These are phyloP conservation scores for Phytophthora constricta DNA, from an alignment of 352 stramenopile species.

Conservation along the genomic window DNA sequence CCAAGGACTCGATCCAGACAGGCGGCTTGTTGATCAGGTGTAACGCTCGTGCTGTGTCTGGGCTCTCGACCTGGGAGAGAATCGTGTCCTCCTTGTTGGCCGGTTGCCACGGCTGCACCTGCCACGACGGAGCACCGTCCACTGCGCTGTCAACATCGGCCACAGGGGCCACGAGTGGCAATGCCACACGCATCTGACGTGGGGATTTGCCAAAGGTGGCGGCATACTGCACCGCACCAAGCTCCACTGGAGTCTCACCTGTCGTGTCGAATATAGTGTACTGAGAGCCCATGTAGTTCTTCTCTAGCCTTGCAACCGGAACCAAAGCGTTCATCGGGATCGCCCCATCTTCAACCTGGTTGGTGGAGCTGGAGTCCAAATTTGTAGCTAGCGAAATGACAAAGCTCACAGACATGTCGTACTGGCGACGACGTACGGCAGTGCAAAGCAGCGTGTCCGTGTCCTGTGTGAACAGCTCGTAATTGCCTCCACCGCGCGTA, in stretches of 20 bases:
- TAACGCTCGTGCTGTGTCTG: constrained; percentile 62
- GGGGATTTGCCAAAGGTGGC: constrained; percentile 88
- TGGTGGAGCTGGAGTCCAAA: constrained; percentile 43
- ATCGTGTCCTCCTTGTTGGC: constrained; percentile 83
- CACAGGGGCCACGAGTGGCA: constrained; percentile 62
- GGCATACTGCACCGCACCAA: constrained; percentile 86
- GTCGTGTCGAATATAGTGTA: constrained; percentile 86
- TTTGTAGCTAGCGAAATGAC: constrained; percentile 70
- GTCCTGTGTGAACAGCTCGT: constrained; percentile 88
- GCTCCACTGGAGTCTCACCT: constrained; percentile 57
- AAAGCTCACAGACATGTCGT: constrained; percentile 90
- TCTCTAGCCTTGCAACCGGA: constrained; percentile 80
- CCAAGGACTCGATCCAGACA: constrained; percentile 88
- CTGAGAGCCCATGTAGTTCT: constrained; percentile 90
- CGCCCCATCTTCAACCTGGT: constrained; percentile 18
- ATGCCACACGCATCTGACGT: constrained; percentile 81
- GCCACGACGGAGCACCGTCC: constrained; percentile 56
- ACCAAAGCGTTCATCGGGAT: constrained; percentile 35
- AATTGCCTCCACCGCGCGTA: constrained; percentile 79
- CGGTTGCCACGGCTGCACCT: constrained; percentile 59
- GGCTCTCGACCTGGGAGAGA: constrained; percentile 74
- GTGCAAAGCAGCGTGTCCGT: constrained; percentile 79
- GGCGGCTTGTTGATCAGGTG: constrained; percentile 89
- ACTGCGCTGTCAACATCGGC: constrained; percentile 49
- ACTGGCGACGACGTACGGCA: constrained; percentile 79